Conservation (phyloP, 2,329 filamentous ascomycete genomes). For the Paecilomyces niveus region DNA sequence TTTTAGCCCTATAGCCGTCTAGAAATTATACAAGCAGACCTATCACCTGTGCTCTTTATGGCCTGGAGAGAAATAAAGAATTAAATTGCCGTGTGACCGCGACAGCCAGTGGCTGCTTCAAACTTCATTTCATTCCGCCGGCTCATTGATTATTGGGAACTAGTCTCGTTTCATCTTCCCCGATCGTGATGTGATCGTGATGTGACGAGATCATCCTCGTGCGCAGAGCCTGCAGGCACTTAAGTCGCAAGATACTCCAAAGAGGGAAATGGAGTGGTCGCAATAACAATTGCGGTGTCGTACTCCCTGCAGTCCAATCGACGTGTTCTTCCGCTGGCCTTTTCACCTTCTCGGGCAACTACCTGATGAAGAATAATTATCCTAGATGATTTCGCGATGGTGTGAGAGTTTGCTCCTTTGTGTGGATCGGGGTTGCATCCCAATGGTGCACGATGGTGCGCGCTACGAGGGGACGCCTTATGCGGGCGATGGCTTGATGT, state of each 20-base stretch:
- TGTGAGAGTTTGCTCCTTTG: background rate
- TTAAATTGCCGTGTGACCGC: background rate
- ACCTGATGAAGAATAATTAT: background rate
- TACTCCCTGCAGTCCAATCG: background rate
- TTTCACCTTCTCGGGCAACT: background rate
- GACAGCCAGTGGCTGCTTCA: background rate
- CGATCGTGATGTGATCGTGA: background rate
- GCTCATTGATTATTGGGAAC: background rate
- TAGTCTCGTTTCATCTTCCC: background rate
- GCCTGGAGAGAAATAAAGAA: background rate
- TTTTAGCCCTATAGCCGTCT: background rate
- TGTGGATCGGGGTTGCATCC: background rate
- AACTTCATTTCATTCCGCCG: background rate
- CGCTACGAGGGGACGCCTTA: background rate
- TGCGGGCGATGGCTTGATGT: background rate
- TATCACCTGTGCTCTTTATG: background rate
- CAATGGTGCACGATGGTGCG: background rate
- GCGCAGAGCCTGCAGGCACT: background rate
- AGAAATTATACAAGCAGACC: background rate
- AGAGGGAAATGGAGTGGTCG: background rate
- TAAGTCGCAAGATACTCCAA: background rate
- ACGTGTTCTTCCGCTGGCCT: background rate
- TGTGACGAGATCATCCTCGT: background rate
- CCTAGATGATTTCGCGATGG: background rate
- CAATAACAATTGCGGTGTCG: background rate